Evolutionary conservation across 495 filamentous ascomycete species (phyloP).

Genomic region (Rostrohypoxylon terebratum): DNA sequence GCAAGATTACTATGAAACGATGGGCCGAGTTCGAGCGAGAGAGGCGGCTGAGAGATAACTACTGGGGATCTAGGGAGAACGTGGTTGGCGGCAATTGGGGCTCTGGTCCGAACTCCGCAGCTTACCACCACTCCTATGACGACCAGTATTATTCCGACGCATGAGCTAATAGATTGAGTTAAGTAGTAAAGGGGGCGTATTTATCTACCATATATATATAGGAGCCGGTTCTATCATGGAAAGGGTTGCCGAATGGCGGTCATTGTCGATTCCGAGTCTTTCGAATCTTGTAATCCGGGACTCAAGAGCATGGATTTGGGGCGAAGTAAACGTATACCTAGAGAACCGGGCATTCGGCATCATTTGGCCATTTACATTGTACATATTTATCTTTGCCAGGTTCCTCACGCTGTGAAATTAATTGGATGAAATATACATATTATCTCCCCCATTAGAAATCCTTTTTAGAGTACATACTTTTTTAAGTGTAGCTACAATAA

Average conservation of each 20-base stretch:
- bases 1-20: conserved; percentile 97
- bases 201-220: conserved; percentile 38
- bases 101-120: conserved; percentile 31
- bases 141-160: conserved; percentile 64
- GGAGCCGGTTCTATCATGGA: conserved; percentile 15
- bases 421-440: conserved; percentile 30
- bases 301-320: conserved; percentile 26
- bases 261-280: conserved; percentile 5
- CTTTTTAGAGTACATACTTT: background rate
- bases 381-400: conserved; percentile 35
- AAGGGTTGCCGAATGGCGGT: conserved; percentile 13
- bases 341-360: conserved; percentile 27
- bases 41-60: conserved; percentile 55
- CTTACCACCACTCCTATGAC: conserved; percentile 59
- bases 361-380: conserved; percentile 32
- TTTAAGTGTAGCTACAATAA: background rate
- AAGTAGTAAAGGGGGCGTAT: conserved; percentile 21
- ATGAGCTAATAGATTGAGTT: conserved; percentile 41
- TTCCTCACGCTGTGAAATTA: conserved; percentile 27
- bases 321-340: conserved; percentile 33
- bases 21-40: conserved; percentile 94
- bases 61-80: conserved; percentile 63
- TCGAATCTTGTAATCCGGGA: conserved; percentile 28
- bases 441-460: background rate
- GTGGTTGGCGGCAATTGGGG: conserved; percentile 53